Evolutionary conservation across 2,329 filamentous ascomycete genomes (phyloP), one percentile per base, ranked within the genome.

Genomic region (Penicillium concentricum): DNA sequence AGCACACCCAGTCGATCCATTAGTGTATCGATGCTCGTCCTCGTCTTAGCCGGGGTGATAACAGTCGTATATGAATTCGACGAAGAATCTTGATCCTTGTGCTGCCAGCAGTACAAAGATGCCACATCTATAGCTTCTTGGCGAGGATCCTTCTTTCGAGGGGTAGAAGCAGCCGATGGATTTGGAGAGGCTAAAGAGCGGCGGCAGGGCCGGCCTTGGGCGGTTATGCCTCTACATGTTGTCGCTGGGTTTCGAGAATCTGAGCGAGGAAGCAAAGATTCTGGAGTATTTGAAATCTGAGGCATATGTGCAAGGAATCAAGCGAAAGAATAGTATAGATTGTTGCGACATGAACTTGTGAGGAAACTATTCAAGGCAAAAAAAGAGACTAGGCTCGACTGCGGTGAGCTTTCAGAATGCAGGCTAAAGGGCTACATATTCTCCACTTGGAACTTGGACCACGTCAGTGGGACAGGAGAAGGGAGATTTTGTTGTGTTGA

Each of bases 181-280:
- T 46, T 75, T 59, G 71, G 78, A 10, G 83, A 75, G 20, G 83
- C 79, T 35, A 96, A 78, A 6, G 87, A 80, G 50, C 91, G 84
- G 61, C 93, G 86, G 77, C 94, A 99, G 12, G 91, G 89, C 48
- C 87, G 83, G n/a, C 94, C 94, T 64, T 82, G 85, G 28, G 86
- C 82, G 4, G 92, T 97, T 61, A 97, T 85, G 56, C 94, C 94
- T 76, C 88, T 87, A 76, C 94, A 99, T 72, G 92, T 97, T 13
- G 87, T 88, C 1, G 84, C 81, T 2, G 92, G 88, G 64, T 96
- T 88, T 72, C 89, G 91, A 50, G 91, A 96, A 79, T 97, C 92
- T 67, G 87, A 86, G 56, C 92, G 88, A 56, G 82, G 83, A 57
- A 97, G 79, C 28, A 88, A 78, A 20, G 89, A 88, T 78, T 97